Evolutionary conservation across 2,329 filamentous ascomycete species (phyloP), one percentile per base, ranked within the genome.

Genomic region (Alternaria alternata): DNA sequence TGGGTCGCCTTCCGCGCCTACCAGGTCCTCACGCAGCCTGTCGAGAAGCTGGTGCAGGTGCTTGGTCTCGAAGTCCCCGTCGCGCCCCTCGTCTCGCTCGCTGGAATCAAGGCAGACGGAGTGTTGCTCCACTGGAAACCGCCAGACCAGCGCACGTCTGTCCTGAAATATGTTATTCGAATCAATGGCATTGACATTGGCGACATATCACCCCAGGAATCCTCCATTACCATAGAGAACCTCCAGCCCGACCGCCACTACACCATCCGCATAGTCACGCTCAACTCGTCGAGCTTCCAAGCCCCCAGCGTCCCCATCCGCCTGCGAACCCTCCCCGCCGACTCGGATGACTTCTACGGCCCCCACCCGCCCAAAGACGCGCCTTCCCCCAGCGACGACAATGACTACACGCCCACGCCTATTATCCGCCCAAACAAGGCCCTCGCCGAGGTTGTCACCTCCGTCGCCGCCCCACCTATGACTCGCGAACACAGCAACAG

Each of bases 141-240:
- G 61, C 90, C 92, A 0, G 87, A 87, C 64, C 83, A 84, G 65
- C 83, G 86, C 43, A 84, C 85, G 63, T 86, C 91, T 3, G 91
- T 96, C 54, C 86, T 93, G 54, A 96, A 94, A 80, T 95, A 96
- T 75, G 86, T 94, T 46, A 92, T 99, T 53, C 92, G 96, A 76
- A 89, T 99, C 66, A 98, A 99, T 79, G 94, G 94, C 42, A 89
- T 94, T 43, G 92, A 93, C 81, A 92, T 97, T 66, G 95, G 94
- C 70, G 92, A 97, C 73, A 92, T 94, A 44, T 89, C 88, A 65
- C 88, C 89, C 69, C 86, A 88, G 67, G 93, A 96, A 76, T 93
- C 91, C 0, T 91, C 93, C n/a, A 93, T 97, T 54, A 94, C 92
- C 46, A 93, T 99, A 56, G 93, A 91, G 32, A 93, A 94, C 39